Percentiles rank a stretch among this genome's conserved stretches.
phyloP scores from a whole-genome alignment of 1,284 basidiomycete genomes.

The Neonothopanus nambi region DNA sequence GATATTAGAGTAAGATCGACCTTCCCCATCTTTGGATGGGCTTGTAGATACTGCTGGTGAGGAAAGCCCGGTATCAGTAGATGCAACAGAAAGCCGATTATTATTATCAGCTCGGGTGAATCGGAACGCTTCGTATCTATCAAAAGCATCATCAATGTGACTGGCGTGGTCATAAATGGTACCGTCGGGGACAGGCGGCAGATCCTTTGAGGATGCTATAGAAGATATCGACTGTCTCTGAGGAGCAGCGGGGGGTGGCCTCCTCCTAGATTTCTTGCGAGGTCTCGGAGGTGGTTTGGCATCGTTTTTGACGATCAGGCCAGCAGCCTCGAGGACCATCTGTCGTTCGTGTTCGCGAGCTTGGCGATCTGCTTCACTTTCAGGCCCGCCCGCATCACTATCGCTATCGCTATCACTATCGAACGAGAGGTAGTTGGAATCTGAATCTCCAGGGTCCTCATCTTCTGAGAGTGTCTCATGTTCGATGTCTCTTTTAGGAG shows the following conservation, averaged over 20 bases:
- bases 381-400: slow-evolving; percentile 50
- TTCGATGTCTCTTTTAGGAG: not conserved
- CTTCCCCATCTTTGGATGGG: slow-evolving; percentile 29
- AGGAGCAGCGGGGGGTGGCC: slow-evolving; percentile 51
- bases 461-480: slow-evolving; percentile 22
- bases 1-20: slow-evolving; percentile 41
- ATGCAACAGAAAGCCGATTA: slow-evolving; percentile 57
- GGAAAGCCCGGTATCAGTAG: slow-evolving; percentile 43
- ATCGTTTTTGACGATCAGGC: slow-evolving; percentile 71
- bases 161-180: slow-evolving; percentile 33
- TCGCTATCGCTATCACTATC: slow-evolving; percentile 49
- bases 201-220: slow-evolving; percentile 40
- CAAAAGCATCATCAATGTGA: slow-evolving; percentile 84
- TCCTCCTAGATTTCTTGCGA: slow-evolving; percentile 34
- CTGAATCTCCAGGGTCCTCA: slow-evolving; percentile 32
- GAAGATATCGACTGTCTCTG: slow-evolving; percentile 21
- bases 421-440: slow-evolving; percentile 55
- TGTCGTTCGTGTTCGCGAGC: slow-evolving; percentile 77
- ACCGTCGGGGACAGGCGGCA: slow-evolving; percentile 53
- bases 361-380: slow-evolving; percentile 53
- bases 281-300: slow-evolving; percentile 40
- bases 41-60: slow-evolving; percentile 29
- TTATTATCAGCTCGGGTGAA: slow-evolving; percentile 48
- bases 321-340: slow-evolving; percentile 85
- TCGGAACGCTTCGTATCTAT: slow-evolving; percentile 82